Percentiles rank a stretch among this genome's conserved stretches.
phyloP scores from a whole-genome alignment of 116 monocot genomes.

The Phalaenopsis hybrid region DNA sequence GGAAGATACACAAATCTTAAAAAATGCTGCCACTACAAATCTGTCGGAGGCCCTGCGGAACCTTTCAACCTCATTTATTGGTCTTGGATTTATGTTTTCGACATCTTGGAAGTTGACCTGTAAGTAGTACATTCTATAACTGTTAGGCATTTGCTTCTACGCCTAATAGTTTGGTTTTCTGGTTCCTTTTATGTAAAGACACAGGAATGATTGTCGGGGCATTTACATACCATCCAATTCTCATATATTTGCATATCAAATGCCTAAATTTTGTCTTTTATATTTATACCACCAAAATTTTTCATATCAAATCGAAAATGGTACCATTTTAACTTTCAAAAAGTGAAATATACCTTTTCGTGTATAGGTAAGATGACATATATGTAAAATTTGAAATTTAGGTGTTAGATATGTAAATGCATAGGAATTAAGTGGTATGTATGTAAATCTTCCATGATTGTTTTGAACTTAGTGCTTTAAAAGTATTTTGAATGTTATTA shows the following conservation, averaged over 20 bases:
- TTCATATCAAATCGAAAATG: too few relatives aligned
- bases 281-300: too few relatives aligned
- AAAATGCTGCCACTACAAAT: conserved; percentile 98
- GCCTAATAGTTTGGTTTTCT: background rate
- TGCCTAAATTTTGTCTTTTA: too few relatives aligned
- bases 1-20: conserved; percentile 97
- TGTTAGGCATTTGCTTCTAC: background rate
- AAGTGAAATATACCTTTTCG: background rate
- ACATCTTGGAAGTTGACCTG: conserved; percentile 97
- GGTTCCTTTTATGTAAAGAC: background rate
- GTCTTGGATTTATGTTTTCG: conserved; percentile 85
- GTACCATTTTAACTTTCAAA: background rate
- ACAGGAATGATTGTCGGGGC: background rate
- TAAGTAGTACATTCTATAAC: conserved; percentile 30
- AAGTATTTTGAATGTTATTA: background rate
- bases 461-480: background rate
- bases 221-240: too few relatives aligned
- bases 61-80: conserved; percentile 72
- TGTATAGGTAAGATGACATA: background rate
- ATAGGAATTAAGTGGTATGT: too few relatives aligned
- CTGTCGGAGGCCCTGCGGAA: conserved; percentile 89
- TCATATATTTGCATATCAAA: too few relatives aligned
- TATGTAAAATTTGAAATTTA: too few relatives aligned
- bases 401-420: too few relatives aligned
- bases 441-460: background rate